Conservation (phyloP, 2,329 filamentous ascomycete genomes). For the Ophiosphaerella korrae region DNA sequence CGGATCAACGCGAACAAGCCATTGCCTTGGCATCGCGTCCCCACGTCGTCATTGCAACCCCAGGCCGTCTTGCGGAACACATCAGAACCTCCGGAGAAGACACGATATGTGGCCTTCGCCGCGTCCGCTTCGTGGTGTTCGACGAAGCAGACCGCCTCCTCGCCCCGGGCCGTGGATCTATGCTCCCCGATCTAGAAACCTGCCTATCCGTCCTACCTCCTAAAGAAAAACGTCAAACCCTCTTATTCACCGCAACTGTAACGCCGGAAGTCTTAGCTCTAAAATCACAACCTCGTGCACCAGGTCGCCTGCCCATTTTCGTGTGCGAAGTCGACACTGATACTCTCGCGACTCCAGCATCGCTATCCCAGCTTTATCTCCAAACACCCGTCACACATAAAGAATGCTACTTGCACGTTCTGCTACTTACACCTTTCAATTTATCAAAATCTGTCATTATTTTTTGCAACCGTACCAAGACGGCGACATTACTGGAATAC, state of each 20-base stretch:
- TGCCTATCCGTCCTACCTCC: constrained; percentile 83
- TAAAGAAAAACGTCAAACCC: constrained; percentile 80
- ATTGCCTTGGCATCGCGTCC: constrained; percentile 80
- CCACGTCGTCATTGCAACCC: constrained; percentile 93
- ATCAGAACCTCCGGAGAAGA: constrained; percentile 90
- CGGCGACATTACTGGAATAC: constrained; percentile 87
- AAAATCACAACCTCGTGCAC: constrained; percentile 75
- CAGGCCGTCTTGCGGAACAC: constrained; percentile 87
- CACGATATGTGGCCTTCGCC: constrained; percentile 78
- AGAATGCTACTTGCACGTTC: constrained; percentile 90
- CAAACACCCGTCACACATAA: constrained; percentile 90
- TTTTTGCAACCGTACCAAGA: constrained; percentile 91
- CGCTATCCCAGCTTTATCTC: constrained; percentile 82
- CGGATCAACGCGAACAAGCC: constrained; percentile 90
- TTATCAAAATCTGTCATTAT: constrained; percentile 79
- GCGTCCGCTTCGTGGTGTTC: constrained; percentile 84
- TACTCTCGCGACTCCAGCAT: constrained; percentile 75
- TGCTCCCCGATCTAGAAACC: constrained; percentile 92
- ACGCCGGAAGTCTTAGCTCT: constrained; percentile 89
- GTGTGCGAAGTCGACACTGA: constrained; percentile 84
- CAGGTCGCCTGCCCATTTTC: constrained; percentile 77
- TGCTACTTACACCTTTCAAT: constrained; percentile 77
- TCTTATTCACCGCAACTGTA: constrained; percentile 94
- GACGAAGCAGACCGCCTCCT: constrained; percentile 95
- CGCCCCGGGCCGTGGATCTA: constrained; percentile 75